Evolutionary conservation across 1,284 basidiomycete species (phyloP).

Genomic region (Mycosarcoma mackinlayi): DNA sequence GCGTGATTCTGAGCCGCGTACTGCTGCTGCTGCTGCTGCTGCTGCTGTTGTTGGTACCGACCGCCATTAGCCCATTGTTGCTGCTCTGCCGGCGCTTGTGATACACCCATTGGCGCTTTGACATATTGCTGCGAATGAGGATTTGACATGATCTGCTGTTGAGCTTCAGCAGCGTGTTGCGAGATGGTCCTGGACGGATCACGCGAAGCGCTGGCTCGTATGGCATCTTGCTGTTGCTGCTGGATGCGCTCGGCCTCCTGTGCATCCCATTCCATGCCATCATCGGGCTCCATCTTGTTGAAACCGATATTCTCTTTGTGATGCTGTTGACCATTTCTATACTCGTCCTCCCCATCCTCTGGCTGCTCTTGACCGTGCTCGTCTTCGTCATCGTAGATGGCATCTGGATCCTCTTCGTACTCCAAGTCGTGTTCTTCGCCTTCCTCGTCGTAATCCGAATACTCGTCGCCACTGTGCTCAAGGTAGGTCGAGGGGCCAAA

Average conservation of each 20-base stretch:
- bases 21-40: conserved; percentile 21
- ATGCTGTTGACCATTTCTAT: conserved; percentile 4
- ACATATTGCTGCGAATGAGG: conserved; percentile 26
- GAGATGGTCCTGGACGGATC: conserved; percentile 31
- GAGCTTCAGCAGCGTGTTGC: conserved; percentile 27
- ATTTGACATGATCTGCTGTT: conserved; percentile 24
- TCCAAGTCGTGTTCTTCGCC: conserved; percentile 56
- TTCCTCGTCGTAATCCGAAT: conserved; percentile 58
- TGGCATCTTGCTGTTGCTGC: conserved; percentile 44
- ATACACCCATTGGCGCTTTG: conserved; percentile 9
- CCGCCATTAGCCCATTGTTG: conserved; percentile 7
- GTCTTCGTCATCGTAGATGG: conserved; percentile 47
- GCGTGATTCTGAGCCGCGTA: conserved; percentile 5
- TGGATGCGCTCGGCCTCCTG: conserved; percentile 69
- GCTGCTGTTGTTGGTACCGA: conserved; percentile 60
- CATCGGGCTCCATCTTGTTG: conserved; percentile 71
- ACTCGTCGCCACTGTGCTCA: conserved; percentile 66
- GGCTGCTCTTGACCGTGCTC: conserved; percentile 13
- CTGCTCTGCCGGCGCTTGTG: conserved; percentile 16
- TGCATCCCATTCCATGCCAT: conserved; percentile 71
- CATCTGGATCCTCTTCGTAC: conserved; percentile 50
- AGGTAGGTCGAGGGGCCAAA: conserved; percentile 64
- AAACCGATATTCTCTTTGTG: conserved; percentile 16
- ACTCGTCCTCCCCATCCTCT: conserved; percentile 2
- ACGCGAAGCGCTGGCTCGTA: conserved; percentile 11